Percentiles rank a stretch among this genome's conserved stretches.
Evolutionary conservation across 1,139 yeast genomes (phyloP).

Genomic region (Hansenula sp.): DNA sequence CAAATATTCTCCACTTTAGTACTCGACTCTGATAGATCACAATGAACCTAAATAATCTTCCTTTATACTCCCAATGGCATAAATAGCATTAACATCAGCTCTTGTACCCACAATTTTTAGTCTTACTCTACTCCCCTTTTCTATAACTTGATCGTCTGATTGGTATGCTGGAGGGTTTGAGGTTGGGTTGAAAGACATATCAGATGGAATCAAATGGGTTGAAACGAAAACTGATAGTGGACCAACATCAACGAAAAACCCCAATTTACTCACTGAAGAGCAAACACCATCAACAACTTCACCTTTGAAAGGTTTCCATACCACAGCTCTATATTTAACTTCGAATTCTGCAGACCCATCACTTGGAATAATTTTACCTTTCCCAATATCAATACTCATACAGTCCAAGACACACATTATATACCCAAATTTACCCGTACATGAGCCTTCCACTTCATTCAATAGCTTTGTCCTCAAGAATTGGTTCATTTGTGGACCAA

Average conservation of each 20-base stretch:
- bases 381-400: constrained; percentile 91
- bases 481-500: constrained; percentile 97
- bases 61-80: constrained; percentile 95
- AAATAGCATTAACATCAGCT: constrained; percentile 95
- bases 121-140: constrained; percentile 90
- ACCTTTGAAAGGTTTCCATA: constrained; percentile 98
- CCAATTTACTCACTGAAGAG: constrained; percentile 91
- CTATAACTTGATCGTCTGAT: constrained; percentile 91
- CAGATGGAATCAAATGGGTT: constrained; percentile 91
- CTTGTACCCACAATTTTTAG: constrained; percentile 96
- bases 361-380: constrained; percentile 88
- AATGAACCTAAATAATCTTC: constrained; percentile 92
- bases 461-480: constrained; percentile 83
- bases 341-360: constrained; percentile 95
- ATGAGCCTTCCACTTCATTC: constrained; percentile 97
- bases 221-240: constrained; percentile 94
- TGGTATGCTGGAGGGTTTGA: constrained; percentile 99
- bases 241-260: constrained; percentile 97
- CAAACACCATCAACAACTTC: constrained; percentile 98
- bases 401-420: constrained; percentile 95
- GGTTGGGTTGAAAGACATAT: constrained; percentile 90
- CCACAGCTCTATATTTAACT: constrained; percentile 94
- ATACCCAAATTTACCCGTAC: constrained; percentile 98
- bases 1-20: not conserved
- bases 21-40: constrained; percentile 5